Evolutionary conservation across 1,139 yeast genomes (phyloP).

Genomic region (Yamadazyma mexicana): DNA sequence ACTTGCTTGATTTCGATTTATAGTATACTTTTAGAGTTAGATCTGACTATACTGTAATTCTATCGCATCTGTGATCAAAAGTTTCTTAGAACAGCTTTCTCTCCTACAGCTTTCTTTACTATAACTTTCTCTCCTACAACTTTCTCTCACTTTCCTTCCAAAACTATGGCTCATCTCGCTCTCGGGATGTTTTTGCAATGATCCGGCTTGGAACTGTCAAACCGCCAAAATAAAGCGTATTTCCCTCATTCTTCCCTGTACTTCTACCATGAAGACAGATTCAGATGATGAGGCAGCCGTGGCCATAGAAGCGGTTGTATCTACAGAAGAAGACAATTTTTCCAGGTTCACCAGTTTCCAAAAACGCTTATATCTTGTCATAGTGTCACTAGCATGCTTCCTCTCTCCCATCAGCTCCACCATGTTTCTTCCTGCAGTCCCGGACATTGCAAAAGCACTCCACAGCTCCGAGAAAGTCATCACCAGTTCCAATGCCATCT

Average conservation of each 20-base stretch:
- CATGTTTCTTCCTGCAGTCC: conserved; percentile 49
- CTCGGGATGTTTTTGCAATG: not conserved
- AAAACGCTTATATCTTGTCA: conserved; percentile 10
- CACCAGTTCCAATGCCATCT: conserved; percentile 47
- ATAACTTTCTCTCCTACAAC: no score
- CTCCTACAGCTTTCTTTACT: no score
- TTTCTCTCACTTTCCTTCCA: no score
- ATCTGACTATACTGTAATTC: no score
- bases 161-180: no score
- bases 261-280: not conserved
- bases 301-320: not conserved
- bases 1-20: not conserved
- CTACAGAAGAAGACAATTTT: not conserved
- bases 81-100: no score
- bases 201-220: not conserved
- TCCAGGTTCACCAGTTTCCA: not conserved
- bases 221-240: no score
- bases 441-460: conserved; percentile 41
- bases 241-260: no score
- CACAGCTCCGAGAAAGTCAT: conserved; percentile 45
- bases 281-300: no score
- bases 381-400: conserved; percentile 23
- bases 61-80: no score
- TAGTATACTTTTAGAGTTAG: no score
- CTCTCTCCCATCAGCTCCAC: conserved; percentile 41